phyloP scores from a whole-genome alignment of 2,329 filamentous ascomycete genomes.

The Ophiostoma ulmi region DNA sequence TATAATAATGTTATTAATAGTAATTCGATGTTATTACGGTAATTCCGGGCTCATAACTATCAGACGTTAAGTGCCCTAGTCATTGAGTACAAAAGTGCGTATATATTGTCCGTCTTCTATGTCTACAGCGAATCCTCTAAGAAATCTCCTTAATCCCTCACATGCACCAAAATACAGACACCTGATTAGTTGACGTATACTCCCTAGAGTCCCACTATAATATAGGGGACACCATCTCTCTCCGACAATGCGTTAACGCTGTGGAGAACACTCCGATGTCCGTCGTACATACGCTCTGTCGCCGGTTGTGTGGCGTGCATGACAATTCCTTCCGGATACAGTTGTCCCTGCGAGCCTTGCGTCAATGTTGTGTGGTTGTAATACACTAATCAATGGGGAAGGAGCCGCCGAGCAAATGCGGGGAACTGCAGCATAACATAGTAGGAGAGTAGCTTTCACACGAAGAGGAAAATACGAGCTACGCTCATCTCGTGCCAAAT shows the following conservation, averaged over 20 bases:
- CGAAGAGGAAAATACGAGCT: not conserved
- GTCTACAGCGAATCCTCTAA: too few species aligned
- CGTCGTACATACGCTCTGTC: constrained; percentile 24
- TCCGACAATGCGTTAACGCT: not conserved
- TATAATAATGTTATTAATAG: too few species aligned
- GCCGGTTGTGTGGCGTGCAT: constrained; percentile 5
- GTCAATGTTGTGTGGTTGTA: not conserved
- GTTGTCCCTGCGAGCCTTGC: constrained; percentile 8
- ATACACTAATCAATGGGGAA: constrained; percentile 6
- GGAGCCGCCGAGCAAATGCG: constrained; percentile 20
- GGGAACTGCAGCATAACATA: constrained; percentile 15
- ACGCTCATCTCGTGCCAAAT: not conserved
- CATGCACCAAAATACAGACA: too few species aligned
- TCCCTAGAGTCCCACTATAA: too few species aligned
- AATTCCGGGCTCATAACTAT: too few species aligned
- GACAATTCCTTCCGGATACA: constrained; percentile 10
- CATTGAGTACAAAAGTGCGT: too few species aligned
- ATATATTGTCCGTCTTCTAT: too few species aligned
- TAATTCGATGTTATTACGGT: too few species aligned
- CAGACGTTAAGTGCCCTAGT: too few species aligned
- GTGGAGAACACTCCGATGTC: constrained; percentile 18
- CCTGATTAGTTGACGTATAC: too few species aligned
- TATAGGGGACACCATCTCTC: too few species aligned
- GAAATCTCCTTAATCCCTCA: too few species aligned
- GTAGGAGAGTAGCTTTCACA: not conserved